A percentile compares a stretch with the other conserved stretches of the same genome.
Evolutionary conservation across 768 basidiomycete species (phyloP).

Genomic region (Chlorophyllum brunneum): DNA sequence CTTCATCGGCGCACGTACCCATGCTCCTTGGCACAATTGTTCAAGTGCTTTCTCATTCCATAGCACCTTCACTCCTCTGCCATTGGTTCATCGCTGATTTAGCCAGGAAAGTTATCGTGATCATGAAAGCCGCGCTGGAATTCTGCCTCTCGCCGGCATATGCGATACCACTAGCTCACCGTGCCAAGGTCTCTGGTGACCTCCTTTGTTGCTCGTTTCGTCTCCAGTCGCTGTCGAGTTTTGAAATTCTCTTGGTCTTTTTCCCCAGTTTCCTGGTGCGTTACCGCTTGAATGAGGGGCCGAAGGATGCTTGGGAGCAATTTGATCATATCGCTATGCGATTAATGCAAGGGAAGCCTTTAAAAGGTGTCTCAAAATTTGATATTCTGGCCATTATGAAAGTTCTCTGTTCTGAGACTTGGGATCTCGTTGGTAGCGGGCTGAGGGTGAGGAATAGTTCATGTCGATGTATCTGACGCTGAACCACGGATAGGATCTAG

Average conservation of each 20-base stretch:
- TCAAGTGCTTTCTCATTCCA: constrained; percentile 37
- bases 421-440: neutral
- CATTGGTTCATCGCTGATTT: constrained; percentile 51
- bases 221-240: neutral
- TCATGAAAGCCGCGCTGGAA: constrained; percentile 31
- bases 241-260: neutral
- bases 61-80: constrained; percentile 39
- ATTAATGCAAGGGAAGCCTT: neutral
- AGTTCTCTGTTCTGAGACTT: constrained; percentile 6
- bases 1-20: constrained; percentile 36
- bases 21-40: constrained; percentile 44
- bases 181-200: neutral
- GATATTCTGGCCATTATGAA: constrained; percentile 5
- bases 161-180: neutral
- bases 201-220: neutral
- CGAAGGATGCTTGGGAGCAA: constrained; percentile 8
- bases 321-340: neutral
- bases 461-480: neutral
- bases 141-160: constrained; percentile 30
- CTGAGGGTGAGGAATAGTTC: neutral
- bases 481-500: neutral
- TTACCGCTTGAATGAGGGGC: constrained; percentile 9
- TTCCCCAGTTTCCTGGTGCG: constrained; percentile 8
- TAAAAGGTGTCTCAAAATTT: constrained; percentile 1
- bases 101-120: constrained; percentile 28